A percentile compares a stretch with the other conserved stretches of the same genome.
These are phyloP conservation scores for Byssochlamys sp. DNA, from an alignment of 2,329 filamentous ascomycete genomes.

Conservation along the genomic window DNA sequence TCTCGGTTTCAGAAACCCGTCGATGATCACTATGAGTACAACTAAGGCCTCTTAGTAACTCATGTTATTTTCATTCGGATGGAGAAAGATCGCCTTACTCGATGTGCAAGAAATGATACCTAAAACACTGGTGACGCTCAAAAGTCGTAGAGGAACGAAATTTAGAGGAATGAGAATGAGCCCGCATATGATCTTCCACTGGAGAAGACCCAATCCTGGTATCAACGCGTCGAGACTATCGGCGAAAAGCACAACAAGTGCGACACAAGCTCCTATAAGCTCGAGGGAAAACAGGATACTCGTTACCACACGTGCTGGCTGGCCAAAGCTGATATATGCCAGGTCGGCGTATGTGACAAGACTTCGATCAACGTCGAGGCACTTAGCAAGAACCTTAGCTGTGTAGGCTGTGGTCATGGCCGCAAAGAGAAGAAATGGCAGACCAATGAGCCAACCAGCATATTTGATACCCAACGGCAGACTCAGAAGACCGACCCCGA, in stretches of 20 bases:
- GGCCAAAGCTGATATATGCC: constrained; percentile 81
- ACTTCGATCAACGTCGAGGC: constrained; percentile 72
- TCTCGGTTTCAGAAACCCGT: constrained; percentile 74
- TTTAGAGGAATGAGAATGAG: constrained; percentile 69
- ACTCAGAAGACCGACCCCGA: constrained; percentile 81
- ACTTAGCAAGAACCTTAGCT: constrained; percentile 72
- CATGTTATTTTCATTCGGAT: neutral
- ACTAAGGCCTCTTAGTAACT: constrained; percentile 45
- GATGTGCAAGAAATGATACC: constrained; percentile 84
- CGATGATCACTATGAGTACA: constrained; percentile 69
- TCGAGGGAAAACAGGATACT: constrained; percentile 83
- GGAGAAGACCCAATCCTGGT: constrained; percentile 55
- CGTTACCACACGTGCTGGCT: constrained; percentile 67
- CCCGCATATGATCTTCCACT: constrained; percentile 81
- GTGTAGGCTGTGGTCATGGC: constrained; percentile 76
- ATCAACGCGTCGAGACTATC: constrained; percentile 76
- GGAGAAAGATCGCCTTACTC: constrained; percentile 51
- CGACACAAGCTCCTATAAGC: constrained; percentile 77
- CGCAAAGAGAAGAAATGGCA: constrained; percentile 62
- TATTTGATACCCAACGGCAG: constrained; percentile 80
- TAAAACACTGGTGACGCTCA: constrained; percentile 84
- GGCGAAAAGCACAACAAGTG: constrained; percentile 82
- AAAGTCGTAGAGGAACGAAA: constrained; percentile 69
- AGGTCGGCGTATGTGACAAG: constrained; percentile 92
- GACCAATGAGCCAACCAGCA: constrained; percentile 76